phyloP scores from a whole-genome alignment of 352 stramenopile species.

The Globisporangium rhizosaccharum region DNA sequence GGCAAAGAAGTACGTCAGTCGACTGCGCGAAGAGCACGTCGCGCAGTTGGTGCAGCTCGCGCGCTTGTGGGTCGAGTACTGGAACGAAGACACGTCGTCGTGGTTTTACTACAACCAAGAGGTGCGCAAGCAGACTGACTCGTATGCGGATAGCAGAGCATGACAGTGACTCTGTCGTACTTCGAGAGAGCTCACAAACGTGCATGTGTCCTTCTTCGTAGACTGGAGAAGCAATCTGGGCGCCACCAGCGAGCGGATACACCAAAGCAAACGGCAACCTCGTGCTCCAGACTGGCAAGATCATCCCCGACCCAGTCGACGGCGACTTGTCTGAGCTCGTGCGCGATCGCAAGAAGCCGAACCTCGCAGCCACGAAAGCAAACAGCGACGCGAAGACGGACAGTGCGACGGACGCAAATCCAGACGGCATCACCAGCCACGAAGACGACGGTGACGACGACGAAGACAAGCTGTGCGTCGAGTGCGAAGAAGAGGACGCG shows the following conservation, averaged over 20 bases:
- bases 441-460: constrained; percentile 36
- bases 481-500: constrained; percentile 76
- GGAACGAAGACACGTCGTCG: constrained; percentile 59
- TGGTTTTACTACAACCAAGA: constrained; percentile 82
- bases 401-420: not conserved
- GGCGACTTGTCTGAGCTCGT: constrained; percentile 27
- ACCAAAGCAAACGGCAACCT: constrained; percentile 60
- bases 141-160: not conserved
- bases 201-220: constrained; percentile 4
- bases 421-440: constrained; percentile 4
- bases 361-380: constrained; percentile 3
- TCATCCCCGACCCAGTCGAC: constrained; percentile 52
- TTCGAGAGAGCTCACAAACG: not conserved
- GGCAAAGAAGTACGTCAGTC: constrained; percentile 32
- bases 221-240: constrained; percentile 68
- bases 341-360: constrained; percentile 17
- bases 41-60: constrained; percentile 39
- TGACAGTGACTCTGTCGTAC: not conserved
- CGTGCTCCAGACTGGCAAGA: constrained; percentile 59
- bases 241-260: constrained; percentile 61
- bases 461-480: constrained; percentile 62
- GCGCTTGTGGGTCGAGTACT: constrained; percentile 65
- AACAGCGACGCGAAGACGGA: not conserved
- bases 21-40: constrained; percentile 26
- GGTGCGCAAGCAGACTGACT: constrained; percentile 12